phyloP scores from a whole-genome alignment of 176 grass and related monocot genomes.

The Carex pumila region DNA sequence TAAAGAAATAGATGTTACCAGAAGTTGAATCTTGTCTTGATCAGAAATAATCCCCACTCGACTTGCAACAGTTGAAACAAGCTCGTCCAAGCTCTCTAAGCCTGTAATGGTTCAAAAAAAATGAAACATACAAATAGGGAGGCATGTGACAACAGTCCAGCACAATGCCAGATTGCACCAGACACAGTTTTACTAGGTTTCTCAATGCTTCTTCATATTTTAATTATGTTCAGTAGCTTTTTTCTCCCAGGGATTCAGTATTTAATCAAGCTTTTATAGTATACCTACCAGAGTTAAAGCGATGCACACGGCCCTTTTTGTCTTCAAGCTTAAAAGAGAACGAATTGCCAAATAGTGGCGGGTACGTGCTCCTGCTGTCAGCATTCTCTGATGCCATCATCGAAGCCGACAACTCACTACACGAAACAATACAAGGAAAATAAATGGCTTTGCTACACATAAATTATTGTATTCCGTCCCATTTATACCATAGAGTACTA shows the following conservation, averaged over 20 bases:
- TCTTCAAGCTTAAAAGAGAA: constrained; percentile 90
- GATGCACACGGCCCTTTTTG: constrained; percentile 64
- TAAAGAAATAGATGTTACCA: constrained; percentile 49
- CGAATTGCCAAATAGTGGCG: constrained; percentile 66
- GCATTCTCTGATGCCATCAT: constrained; percentile 64
- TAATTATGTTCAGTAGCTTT: constrained; percentile 1
- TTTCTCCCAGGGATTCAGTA: background rate
- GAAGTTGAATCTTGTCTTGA: constrained; percentile 53
- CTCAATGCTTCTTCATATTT: background rate
- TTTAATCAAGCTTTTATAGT: constrained; percentile 16
- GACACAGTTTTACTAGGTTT: background rate
- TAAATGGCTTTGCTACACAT: background rate
- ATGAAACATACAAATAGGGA: background rate
- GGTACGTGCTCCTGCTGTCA: constrained; percentile 57
- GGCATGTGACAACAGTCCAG: background rate
- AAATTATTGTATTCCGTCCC: background rate
- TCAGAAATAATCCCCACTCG: constrained; percentile 52
- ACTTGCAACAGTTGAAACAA: constrained; percentile 50
- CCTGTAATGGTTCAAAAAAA: constrained; percentile 35
- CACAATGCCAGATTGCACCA: background rate
- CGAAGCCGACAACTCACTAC: constrained; percentile 65
- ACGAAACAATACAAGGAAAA: background rate
- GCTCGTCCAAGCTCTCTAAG: constrained; percentile 54
- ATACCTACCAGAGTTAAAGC: constrained; percentile 66
- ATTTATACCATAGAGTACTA: background rate